phyloP scores from a whole-genome alignment of 2,329 filamentous ascomycete species.

The Arthroderma sp. region DNA sequence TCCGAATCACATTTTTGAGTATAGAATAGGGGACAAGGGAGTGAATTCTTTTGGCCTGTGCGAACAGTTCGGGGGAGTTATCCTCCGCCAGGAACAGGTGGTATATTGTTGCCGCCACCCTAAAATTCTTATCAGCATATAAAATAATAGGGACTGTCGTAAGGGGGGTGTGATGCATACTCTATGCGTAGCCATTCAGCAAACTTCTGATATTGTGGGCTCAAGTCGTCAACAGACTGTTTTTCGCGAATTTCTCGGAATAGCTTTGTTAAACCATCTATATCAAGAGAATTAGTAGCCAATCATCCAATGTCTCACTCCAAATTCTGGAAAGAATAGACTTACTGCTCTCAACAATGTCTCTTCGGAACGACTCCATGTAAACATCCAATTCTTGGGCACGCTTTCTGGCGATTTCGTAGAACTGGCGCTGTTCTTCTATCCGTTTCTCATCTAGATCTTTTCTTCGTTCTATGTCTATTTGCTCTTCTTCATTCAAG shows the following conservation, averaged over 20 bases:
- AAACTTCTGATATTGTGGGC: slow-evolving; percentile 93
- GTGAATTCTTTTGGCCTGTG: slow-evolving; percentile 86
- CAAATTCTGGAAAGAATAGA: slow-evolving; percentile 8
- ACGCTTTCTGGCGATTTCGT: slow-evolving; percentile 82
- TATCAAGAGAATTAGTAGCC: not conserved
- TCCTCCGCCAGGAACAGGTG: slow-evolving; percentile 96
- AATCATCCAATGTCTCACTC: not conserved
- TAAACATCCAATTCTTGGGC: slow-evolving; percentile 91
- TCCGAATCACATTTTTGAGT: slow-evolving; percentile 91
- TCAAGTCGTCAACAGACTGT: slow-evolving; percentile 72
- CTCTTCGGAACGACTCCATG: slow-evolving; percentile 69
- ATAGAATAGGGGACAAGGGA: slow-evolving; percentile 86
- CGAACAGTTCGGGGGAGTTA: slow-evolving; percentile 92
- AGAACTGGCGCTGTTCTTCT: slow-evolving; percentile 86
- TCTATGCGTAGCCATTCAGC: slow-evolving; percentile 97
- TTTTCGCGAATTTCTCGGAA: slow-evolving; percentile 91
- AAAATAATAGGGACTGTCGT: no score
- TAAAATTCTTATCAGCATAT: slow-evolving; percentile 14
- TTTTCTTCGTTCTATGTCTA: slow-evolving; percentile 69
- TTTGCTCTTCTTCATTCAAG: slow-evolving; percentile 66
- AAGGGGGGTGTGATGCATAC: slow-evolving; percentile 19
- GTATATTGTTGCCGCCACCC: slow-evolving; percentile 85
- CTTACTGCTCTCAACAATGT: slow-evolving; percentile 60
- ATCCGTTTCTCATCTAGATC: slow-evolving; percentile 75
- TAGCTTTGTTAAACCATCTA: slow-evolving; percentile 76